phyloP scores from a whole-genome alignment of 305 asterid species.

The Striga hermonthica region DNA sequence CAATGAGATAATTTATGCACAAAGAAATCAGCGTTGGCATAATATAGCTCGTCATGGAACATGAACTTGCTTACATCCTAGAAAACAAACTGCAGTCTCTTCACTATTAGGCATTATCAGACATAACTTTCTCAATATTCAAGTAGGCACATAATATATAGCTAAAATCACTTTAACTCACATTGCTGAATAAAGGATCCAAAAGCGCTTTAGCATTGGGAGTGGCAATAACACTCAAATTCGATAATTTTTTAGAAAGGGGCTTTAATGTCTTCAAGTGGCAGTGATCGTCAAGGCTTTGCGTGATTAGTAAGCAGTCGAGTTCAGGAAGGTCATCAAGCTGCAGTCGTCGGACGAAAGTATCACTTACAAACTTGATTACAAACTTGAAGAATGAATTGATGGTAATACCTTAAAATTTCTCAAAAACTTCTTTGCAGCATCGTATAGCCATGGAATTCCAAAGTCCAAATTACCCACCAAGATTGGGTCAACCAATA shows the following conservation, averaged over 20 bases:
- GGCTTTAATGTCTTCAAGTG: conserved; percentile 82
- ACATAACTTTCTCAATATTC: too few species aligned
- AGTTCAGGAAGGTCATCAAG: conserved; percentile 79
- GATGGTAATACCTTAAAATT: conserved; percentile 51
- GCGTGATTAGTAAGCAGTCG: conserved; percentile 71
- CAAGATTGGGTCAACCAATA: conserved; percentile 89
- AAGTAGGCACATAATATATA: too few species aligned
- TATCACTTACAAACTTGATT: conserved; percentile 11
- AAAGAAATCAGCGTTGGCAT: background rate
- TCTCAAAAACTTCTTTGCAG: conserved; percentile 74
- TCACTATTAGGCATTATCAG: too few species aligned
- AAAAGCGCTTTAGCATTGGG: conserved; percentile 72
- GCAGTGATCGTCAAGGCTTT: conserved; percentile 95
- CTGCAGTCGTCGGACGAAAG: conserved; percentile 41
- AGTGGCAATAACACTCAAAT: conserved; percentile 69
- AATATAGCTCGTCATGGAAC: background rate
- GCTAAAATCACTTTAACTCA: too few species aligned
- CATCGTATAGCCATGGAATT: conserved; percentile 86
- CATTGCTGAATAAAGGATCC: conserved; percentile 82
- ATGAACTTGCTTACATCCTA: background rate
- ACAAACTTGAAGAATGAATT: conserved; percentile 1
- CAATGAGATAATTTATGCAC: background rate
- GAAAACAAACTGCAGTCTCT: background rate
- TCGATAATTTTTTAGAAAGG: conserved; percentile 62
- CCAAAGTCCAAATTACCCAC: conserved; percentile 94